Base-by-base conservation (phyloP, 2,329 filamentous ascomycete species). In the Fusarium sulawesiense region DNA sequence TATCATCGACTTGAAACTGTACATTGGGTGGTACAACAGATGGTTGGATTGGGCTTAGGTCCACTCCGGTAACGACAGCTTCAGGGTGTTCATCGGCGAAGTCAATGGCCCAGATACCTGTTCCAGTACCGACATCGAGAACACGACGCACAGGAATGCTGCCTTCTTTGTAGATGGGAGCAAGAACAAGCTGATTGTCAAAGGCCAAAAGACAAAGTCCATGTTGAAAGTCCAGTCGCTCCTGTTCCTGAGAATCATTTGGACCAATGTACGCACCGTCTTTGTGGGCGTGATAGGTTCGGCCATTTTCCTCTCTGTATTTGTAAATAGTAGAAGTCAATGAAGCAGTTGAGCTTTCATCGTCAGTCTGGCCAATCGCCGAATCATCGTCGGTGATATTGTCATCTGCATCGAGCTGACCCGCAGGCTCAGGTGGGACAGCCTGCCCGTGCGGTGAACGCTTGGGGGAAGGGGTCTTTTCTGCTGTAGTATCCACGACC, bases 201-300 rank as follows among this genome's bases (percentile, higher is more conserved):
- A 78, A 72, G 2, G 75, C 76, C 16, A 78, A 45, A 6, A 64
- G 63, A 23, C 73, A 77, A 4, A 76, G 64, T 1, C 56, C 29
- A n/a, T 71, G 69, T 20, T 71, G 68, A 5, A 71, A 60, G 20
- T 76, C 74, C 8, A 69, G 56, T n/a, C 66, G 51, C 12, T 68
- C 64, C 12, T 69, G 64, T 23, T 69, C 66, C 6, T 25, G 32
- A 11, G 21, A 9, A 48, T 69, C 61, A 25, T 66, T 70, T 4
- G 67, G 67, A 7, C 51, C 47, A 1, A 58, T 27, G 37, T 70
- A 70, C 3, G 41, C 50, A 11, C 67, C 65, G 6, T 77, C 76
- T 30, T 76, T 76, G 54, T 73, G 71, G 3, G 58, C 70, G 34
- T 77, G 75, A 32, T 76, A 76, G 1, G 73, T 75, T 10, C 75